Conservation (phyloP, 164 flowering plant species). For the Platanus orientalis region DNA sequence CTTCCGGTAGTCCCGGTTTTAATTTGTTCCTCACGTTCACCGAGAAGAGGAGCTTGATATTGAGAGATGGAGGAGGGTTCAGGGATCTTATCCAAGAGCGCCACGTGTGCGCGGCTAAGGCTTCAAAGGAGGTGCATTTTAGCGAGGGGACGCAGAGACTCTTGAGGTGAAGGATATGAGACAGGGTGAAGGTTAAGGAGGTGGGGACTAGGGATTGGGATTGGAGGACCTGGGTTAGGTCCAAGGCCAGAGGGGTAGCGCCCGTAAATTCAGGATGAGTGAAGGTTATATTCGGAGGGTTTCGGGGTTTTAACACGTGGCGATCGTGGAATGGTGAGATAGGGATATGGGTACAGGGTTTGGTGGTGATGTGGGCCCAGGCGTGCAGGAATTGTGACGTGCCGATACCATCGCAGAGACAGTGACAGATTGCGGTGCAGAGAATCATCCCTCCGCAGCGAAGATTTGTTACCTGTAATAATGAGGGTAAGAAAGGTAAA, state of each 20-base stretch:
- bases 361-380: constrained; percentile 64
- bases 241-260: constrained; percentile 13
- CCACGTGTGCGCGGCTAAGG: constrained; percentile 88
- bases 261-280: constrained; percentile 48
- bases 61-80: constrained; percentile 27
- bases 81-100: constrained; percentile 70
- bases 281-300: constrained; percentile 31
- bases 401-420: constrained; percentile 87
- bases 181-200: constrained; percentile 52
- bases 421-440: constrained; percentile 76
- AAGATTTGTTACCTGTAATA: constrained; percentile 63
- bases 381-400: constrained; percentile 76
- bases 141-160: constrained; percentile 52
- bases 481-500: too few species aligned
- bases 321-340: constrained; percentile 53
- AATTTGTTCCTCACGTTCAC: constrained; percentile 49
- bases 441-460: constrained; percentile 81
- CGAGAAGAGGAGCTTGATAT: constrained; percentile 81
- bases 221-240: constrained; percentile 29
- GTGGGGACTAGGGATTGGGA: constrained; percentile 58
- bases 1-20: constrained; percentile 44
- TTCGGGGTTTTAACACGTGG: constrained; percentile 48
- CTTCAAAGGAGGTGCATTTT: constrained; percentile 87
- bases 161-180: constrained; percentile 58
- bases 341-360: constrained; percentile 29